Conservation (phyloP, 805 yeast genomes). For the Allodekkera sacchari region DNA sequence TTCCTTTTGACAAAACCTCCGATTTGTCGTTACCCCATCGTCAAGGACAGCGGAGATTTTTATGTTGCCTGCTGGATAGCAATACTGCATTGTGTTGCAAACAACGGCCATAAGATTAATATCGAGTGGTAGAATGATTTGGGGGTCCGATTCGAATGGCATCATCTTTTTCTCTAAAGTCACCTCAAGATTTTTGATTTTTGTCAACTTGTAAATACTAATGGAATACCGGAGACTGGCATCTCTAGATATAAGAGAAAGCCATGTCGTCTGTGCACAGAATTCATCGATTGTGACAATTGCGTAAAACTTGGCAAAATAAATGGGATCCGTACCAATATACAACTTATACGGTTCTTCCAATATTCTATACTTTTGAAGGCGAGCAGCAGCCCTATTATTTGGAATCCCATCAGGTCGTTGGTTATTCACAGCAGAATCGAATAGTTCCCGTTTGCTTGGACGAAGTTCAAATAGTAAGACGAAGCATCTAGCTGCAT, state of each 20-base stretch:
- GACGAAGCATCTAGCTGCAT: conserved; percentile 13
- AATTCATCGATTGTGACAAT: not conserved
- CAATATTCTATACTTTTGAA: conserved; percentile 10
- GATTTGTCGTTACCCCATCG: too few relatives aligned
- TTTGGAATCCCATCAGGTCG: conserved; percentile 11
- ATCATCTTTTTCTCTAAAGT: conserved; percentile 6
- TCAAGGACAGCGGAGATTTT: too few relatives aligned
- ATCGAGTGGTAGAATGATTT: conserved; percentile 9
- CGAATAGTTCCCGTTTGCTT: conserved; percentile 12
- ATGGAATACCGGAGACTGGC: conserved; percentile 10
- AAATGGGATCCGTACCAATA: conserved; percentile 11
- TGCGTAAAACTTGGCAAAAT: conserved; percentile 7
- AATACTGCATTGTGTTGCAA: conserved; percentile 12
- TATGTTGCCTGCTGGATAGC: conserved; percentile 10
- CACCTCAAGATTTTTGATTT: conserved; percentile 2
- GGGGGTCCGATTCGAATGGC: conserved; percentile 10
- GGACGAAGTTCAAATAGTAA: conserved; percentile 14
- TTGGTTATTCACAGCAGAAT: conserved; percentile 9
- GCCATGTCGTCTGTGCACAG: conserved; percentile 6
- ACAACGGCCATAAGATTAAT: conserved; percentile 11
- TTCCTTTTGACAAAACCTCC: too few relatives aligned
- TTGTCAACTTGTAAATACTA: conserved; percentile 9
- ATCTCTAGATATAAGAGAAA: conserved; percentile 13
- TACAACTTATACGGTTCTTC: conserved; percentile 10
- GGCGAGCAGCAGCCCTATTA: conserved; percentile 6